Conservation (phyloP, 2,329 filamentous ascomycete species). For the Nemania sp. region DNA sequence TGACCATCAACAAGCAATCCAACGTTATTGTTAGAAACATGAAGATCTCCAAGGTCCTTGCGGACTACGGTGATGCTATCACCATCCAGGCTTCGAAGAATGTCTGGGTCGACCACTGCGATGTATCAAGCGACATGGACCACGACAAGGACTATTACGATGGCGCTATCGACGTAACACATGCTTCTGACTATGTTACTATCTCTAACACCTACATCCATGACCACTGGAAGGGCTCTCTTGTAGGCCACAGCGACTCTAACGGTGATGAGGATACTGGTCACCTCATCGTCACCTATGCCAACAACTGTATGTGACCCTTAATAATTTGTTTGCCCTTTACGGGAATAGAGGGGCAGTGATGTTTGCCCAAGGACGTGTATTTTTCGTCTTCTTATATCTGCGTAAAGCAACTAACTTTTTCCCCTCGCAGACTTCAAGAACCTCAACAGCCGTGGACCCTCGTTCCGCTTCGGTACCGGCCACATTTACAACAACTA, state of each 20-base stretch:
- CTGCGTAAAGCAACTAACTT: constrained; percentile 1
- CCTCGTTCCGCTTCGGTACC: constrained; percentile 68
- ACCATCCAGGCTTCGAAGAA: constrained; percentile 68
- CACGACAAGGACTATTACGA: constrained; percentile 78
- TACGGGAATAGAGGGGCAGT: neutral
- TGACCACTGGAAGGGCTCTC: constrained; percentile 60
- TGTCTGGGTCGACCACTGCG: constrained; percentile 76
- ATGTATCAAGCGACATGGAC: constrained; percentile 69
- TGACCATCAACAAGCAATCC: constrained; percentile 63
- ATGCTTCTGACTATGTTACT: constrained; percentile 72
- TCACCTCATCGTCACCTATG: constrained; percentile 74
- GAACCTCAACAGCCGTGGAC: constrained; percentile 66
- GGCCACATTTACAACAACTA: constrained; percentile 62
- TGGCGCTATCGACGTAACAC: constrained; percentile 72
- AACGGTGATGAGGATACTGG: constrained; percentile 72
- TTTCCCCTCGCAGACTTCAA: constrained; percentile 17
- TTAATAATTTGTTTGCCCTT: neutral
- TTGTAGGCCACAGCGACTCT: constrained; percentile 66
- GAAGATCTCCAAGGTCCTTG: constrained; percentile 67
- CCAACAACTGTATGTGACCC: constrained; percentile 68
- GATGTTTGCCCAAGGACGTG: neutral
- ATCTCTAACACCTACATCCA: constrained; percentile 58
- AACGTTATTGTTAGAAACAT: constrained; percentile 75
- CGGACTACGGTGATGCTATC: constrained; percentile 69
- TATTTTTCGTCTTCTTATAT: neutral